Evolutionary conservation across 805 yeast species (phyloP), one percentile per base, ranked within the genome.

Genomic region (Kodamaea neixiangensis): DNA sequence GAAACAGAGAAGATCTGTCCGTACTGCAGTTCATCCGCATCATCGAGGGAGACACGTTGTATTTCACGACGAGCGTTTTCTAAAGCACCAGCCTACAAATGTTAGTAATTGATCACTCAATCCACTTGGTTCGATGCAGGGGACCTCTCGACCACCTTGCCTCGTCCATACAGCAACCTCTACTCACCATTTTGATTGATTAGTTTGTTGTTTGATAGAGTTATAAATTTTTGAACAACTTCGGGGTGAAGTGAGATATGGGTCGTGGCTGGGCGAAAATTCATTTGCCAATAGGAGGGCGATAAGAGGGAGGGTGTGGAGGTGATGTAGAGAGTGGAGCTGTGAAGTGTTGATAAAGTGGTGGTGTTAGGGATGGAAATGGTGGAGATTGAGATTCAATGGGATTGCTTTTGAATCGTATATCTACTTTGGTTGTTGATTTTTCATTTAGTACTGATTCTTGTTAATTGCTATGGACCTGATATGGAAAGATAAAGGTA

Each of bases 21-120:
- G 70, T 89, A 89, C 58, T 85, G 85, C 49, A 87, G 79, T 72
- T 93, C 97, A 29, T 74, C 78, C 48, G 76, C 77, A 58, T 71
- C 77, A 58, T 71, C 78, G 56, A 93, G 73, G 33, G 94, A 84
- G 63, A 91, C 84, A 66, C 91, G 89, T 69, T 87, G 84, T 62
- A 94, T 80, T 73, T 88, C 92, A 73, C 92, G 93, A 72, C 97
- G 93, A 64, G 99, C 97, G 74, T 89, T 91, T 75, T 93, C 97
- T 66, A 93, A 72, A 66, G 96, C 97, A 75, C 97, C 97, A 71
- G 97, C 97, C 97, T 81, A 54, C 29, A 20, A 10, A 34, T 17
- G 21, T 37, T 37, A 37, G 41, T 37, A 37, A 11, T 17, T 37
- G n/a, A 11, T 10, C 15, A 14, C 20, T 15, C 6, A 15, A 15